These are phyloP conservation scores for Meyerozyma athensensis DNA, from an alignment of 1,139 yeast species.

Conservation along the genomic window DNA sequence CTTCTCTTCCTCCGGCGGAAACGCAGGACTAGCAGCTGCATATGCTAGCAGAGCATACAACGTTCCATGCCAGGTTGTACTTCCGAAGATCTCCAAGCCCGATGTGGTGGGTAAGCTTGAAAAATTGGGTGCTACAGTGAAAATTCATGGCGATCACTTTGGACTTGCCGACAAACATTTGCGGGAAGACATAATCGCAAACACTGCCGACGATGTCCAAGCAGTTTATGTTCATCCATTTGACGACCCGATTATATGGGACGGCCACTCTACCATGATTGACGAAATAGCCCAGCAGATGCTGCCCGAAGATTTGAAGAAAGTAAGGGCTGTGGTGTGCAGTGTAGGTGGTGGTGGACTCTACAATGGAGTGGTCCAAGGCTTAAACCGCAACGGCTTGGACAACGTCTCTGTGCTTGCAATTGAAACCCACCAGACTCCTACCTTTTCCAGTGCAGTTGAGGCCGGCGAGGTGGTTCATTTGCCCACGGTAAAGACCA, in stretches of 20 bases:
- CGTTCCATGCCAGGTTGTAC: slow-evolving; percentile 36
- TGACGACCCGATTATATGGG: slow-evolving; percentile 35
- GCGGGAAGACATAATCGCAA: slow-evolving; percentile 16
- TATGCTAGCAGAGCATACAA: slow-evolving; percentile 25
- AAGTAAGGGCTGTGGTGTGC: slow-evolving; percentile 33
- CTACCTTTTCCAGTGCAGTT: slow-evolving; percentile 32
- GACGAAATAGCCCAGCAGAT: slow-evolving; percentile 19
- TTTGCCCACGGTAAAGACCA: slow-evolving; percentile 25
- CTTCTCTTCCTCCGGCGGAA: slow-evolving; percentile 42
- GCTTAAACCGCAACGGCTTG: slow-evolving; percentile 20
- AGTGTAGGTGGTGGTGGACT: slow-evolving; percentile 44
- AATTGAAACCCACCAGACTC: slow-evolving; percentile 37
- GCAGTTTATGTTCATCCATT: slow-evolving; percentile 41
- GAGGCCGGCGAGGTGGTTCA: slow-evolving; percentile 23
- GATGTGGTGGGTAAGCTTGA: slow-evolving; percentile 23
- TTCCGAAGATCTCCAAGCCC: slow-evolving; percentile 26
- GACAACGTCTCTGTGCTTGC: slow-evolving; percentile 23
- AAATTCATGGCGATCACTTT: slow-evolving; percentile 30
- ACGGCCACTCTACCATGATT: slow-evolving; percentile 34
- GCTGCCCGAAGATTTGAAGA: slow-evolving; percentile 11
- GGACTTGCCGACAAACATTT: slow-evolving; percentile 35
- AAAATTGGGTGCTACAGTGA: slow-evolving; percentile 25
- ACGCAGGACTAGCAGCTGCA: slow-evolving; percentile 46
- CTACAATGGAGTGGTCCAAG: slow-evolving; percentile 34
- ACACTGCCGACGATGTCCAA: slow-evolving; percentile 13